A percentile compares a stretch with the other conserved stretches of the same genome.
phyloP scores from a whole-genome alignment of 192 early-diverging fungal species.

The Coemansia sp. region DNA sequence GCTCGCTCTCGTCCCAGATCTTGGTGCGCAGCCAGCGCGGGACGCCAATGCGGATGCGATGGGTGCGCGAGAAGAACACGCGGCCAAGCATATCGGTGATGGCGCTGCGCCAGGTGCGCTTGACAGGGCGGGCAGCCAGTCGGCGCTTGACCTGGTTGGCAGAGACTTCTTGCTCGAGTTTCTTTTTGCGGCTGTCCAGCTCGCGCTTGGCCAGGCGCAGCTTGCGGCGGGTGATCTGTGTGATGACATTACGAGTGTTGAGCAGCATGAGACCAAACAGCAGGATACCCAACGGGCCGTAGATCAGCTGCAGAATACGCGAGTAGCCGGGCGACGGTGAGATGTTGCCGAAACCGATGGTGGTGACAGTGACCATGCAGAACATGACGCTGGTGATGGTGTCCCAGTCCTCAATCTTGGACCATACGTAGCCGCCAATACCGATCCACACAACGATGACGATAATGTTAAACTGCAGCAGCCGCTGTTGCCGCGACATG shows the following conservation, averaged over 20 bases:
- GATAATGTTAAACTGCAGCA: constrained; percentile 52
- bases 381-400: constrained; percentile 45
- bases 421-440: constrained; percentile 49
- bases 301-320: constrained; percentile 35
- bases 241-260: constrained; percentile 48
- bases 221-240: constrained; percentile 36
- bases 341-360: constrained; percentile 48
- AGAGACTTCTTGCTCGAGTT: constrained; percentile 34
- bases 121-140: constrained; percentile 24
- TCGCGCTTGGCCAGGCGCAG: constrained; percentile 31
- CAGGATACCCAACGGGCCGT: constrained; percentile 45
- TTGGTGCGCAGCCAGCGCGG: constrained; percentile 32
- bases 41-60: constrained; percentile 34
- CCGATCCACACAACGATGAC: constrained; percentile 50
- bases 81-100: constrained; percentile 20
- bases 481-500: constrained; percentile 48
- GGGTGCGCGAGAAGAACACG: constrained; percentile 20
- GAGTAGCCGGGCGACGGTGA: constrained; percentile 37
- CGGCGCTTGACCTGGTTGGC: constrained; percentile 30
- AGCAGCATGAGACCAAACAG: constrained; percentile 51
- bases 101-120: constrained; percentile 16
- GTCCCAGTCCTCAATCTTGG: constrained; percentile 48
- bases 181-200: constrained; percentile 19
- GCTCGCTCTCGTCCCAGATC: constrained; percentile 7
- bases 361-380: constrained; percentile 49